Evolutionary conservation across 2,329 filamentous ascomycete genomes (phyloP), one percentile per base, ranked within the genome.

Genomic region (Aspergillus pseudonomiae): DNA sequence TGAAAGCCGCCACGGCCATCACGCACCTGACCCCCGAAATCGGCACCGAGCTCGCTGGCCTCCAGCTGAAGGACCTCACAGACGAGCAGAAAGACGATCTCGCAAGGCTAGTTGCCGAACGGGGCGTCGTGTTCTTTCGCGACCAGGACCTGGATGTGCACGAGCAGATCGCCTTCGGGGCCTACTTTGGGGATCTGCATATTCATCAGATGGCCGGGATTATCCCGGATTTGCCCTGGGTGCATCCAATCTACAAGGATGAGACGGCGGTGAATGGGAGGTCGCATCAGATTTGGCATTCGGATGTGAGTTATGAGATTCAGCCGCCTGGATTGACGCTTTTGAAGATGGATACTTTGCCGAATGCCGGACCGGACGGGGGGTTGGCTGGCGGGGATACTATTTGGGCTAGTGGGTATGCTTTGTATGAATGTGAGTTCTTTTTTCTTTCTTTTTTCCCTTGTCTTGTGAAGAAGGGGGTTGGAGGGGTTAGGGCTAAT

Each of bases 21-120:
- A 24, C 24, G 4, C 45, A 48, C 24, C 45, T 48, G 21, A 48
- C 45, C 21, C 45, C 45, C 12, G 59, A 59, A 6, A 83, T 84
- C 57, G 83, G 83, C 57, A 84, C 82, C 2, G 83, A 85, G 66
- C 67, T 85, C 41, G 77, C 76, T 30, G 83, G 83, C 16, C 73
- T 84, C n/a, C 78, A 84, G 59, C 79, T 85, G 6, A 78, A 79
- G 57, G 77, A 80, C 59, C 75, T 85, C 39, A 83, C 76, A 6
- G 78, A 83, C 52, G 74, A 73, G 1, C 82, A 83, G 65, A 84
- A 83, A 36, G 85, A 89, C 65, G 86, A 89, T 70, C 79, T 89
- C 2, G 86, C 84, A 0, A 75, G 88, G 2, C 74, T 89, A 39
- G 85, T 88, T 59, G 86, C 86, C 0, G 86, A 89, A 75, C 75